A percentile compares a stretch with the other conserved stretches of the same genome.
Conservation (phyloP, 139 green algal species). For the Coccomyxa sp. region DNA sequence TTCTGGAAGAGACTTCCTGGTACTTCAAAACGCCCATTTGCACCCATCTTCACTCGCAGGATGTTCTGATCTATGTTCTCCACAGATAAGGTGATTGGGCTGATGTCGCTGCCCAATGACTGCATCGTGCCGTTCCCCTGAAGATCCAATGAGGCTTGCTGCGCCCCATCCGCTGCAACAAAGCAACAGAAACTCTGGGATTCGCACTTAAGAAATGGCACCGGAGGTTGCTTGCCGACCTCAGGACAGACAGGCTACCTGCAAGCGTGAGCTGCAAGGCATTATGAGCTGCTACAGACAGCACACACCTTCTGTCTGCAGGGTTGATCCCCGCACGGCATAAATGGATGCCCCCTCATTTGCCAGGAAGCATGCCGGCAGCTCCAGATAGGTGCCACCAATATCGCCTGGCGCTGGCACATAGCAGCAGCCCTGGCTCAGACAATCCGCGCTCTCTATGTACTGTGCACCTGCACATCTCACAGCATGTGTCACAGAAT, state of each 20-base stretch:
- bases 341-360: not conserved
- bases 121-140: constrained; percentile 2
- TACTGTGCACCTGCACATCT: not conserved
- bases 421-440: not conserved
- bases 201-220: too few species aligned
- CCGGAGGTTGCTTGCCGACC: too few species aligned
- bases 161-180: not conserved
- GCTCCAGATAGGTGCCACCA: not conserved
- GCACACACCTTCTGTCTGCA: not conserved
- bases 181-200: too few species aligned
- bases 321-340: not conserved
- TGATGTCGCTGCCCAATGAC: constrained; percentile 25
- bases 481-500: too few species aligned
- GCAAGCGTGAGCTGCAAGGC: too few species aligned
- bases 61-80: not conserved
- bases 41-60: constrained; percentile 17
- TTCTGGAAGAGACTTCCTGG: constrained; percentile 9
- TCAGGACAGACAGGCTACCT: too few species aligned
- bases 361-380: not conserved
- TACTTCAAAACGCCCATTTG: constrained; percentile 21
- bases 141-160: not conserved
- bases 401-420: not conserved
- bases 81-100: not conserved
- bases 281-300: too few species aligned
- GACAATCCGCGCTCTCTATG: too few species aligned